Evolutionary conservation across 371 early-diverging fungal species (phyloP), one percentile per base, ranked within the genome.

Genomic region (Mucor circinelloides): DNA sequence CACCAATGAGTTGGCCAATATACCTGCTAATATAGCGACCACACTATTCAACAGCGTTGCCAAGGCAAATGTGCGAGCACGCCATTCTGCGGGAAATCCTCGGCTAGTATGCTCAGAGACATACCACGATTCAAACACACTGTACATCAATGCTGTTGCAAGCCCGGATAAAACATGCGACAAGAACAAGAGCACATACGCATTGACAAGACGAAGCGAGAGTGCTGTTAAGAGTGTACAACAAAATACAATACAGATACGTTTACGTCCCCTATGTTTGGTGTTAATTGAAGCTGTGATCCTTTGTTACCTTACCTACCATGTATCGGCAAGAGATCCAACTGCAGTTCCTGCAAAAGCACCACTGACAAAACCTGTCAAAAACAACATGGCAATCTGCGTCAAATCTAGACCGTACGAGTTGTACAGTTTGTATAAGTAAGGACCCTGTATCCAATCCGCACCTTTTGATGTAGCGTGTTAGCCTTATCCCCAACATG

Each of bases 101-200:
- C 79, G 75, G 4, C 84, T 75, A 32, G 80, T 78, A 72, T 93
- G 91, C 60, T 91, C 92, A 17, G 85, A 80, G 31, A 92, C 89
- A 80, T 91, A 89, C 94, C 94, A 94, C 9, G 91, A 84, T 72
- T 93, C 94, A 79, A 93, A 93, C 19, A 90, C 91, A 23, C 89
- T 86, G 66, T 89, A 90, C 19, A 91, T 73, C 21, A 93, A 73
- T 0, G 92, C 90, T 0, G 92, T 89, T 15, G 87, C 74, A 25
- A 91, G 75, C 1, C 94, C 93, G 15, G 90, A 89, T 9, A 90
- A 62, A 17, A 93, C 31, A 65, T 92, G 90, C 5, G 91, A 90
- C 38, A 87, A 32, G 30, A 90, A 64, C 50, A 93, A 72, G 6
- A 90, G 71, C 6, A 71, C 63, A 62, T 86, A 91, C 21, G 71